These are phyloP conservation scores for Passiflora organensis DNA, from an alignment of 345 rosid genomes.

Conservation along the genomic window DNA sequence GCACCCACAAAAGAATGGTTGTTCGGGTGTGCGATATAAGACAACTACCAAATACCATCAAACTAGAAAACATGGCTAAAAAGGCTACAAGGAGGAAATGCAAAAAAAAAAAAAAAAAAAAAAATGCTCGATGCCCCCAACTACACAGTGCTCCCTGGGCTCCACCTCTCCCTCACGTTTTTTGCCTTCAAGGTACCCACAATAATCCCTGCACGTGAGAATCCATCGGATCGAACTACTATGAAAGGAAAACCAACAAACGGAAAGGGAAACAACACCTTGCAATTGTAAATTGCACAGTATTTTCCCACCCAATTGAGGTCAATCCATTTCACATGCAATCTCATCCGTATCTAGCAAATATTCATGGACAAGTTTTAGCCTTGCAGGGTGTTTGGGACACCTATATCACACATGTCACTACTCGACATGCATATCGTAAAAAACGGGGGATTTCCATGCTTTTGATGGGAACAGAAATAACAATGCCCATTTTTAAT, in stretches of 20 bases:
- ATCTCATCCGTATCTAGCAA: too few relatives aligned
- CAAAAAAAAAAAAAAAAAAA: not conserved
- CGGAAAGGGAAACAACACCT: not conserved
- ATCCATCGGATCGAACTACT: not conserved
- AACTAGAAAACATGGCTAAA: constrained; percentile 13
- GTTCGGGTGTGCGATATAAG: constrained; percentile 44
- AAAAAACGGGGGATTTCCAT: too few relatives aligned
- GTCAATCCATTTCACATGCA: not conserved
- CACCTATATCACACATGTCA: too few relatives aligned
- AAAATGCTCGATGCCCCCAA: not conserved
- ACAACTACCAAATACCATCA: constrained; percentile 37
- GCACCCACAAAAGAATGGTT: constrained; percentile 25
- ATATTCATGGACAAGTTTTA: too few relatives aligned
- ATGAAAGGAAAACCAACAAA: not conserved
- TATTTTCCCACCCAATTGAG: not conserved
- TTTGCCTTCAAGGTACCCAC: constrained; percentile 1
- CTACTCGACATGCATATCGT: too few relatives aligned
- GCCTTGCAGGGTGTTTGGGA: too few relatives aligned
- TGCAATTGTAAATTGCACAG: not conserved
- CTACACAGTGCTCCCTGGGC: constrained; percentile 37
- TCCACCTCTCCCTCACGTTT: constrained; percentile 32
- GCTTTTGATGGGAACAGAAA: too few relatives aligned
- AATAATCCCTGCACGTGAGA: constrained; percentile 21
- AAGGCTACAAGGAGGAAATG: not conserved
- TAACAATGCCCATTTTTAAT: too few relatives aligned